A percentile compares a stretch with the other conserved stretches of the same genome.
Conservation (phyloP, 1,139 yeast species). For the Nakaseomyces kungkrabaensis region DNA sequence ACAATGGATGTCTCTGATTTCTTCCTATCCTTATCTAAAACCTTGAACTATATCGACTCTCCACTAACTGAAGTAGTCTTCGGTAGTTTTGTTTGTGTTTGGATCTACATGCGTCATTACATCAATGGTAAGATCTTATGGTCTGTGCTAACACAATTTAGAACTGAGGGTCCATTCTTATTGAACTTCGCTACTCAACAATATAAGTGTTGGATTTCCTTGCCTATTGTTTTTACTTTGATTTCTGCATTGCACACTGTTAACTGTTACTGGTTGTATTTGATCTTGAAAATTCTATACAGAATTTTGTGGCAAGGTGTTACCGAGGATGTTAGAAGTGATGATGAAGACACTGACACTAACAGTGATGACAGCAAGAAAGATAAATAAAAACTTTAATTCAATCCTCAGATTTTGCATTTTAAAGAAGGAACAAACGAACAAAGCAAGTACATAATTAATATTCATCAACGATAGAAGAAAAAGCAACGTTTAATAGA, state of each 20-base stretch:
- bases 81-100: constrained; percentile 50
- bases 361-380: constrained; percentile 37
- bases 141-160: constrained; percentile 78
- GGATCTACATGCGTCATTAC: constrained; percentile 84
- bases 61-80: constrained; percentile 53
- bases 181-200: constrained; percentile 84
- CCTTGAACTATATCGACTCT: constrained; percentile 70
- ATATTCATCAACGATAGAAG: background rate
- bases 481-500: background rate
- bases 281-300: constrained; percentile 64
- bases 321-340: constrained; percentile 75
- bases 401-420: background rate
- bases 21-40: constrained; percentile 71
- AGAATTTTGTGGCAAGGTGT: constrained; percentile 46
- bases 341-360: constrained; percentile 44
- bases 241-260: constrained; percentile 72
- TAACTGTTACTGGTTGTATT: constrained; percentile 73
- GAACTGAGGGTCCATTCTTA: constrained; percentile 66
- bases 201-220: constrained; percentile 89
- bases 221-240: constrained; percentile 70
- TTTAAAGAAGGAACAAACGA: background rate
- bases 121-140: constrained; percentile 66
- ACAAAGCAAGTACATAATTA: background rate
- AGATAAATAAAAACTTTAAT: background rate
- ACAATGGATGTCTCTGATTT: constrained; percentile 93